Evolutionary conservation across 225 moss, liverwort and hornwort species (phyloP), one percentile per base, ranked within the genome.

Genomic region (Marchantia paleacea): DNA sequence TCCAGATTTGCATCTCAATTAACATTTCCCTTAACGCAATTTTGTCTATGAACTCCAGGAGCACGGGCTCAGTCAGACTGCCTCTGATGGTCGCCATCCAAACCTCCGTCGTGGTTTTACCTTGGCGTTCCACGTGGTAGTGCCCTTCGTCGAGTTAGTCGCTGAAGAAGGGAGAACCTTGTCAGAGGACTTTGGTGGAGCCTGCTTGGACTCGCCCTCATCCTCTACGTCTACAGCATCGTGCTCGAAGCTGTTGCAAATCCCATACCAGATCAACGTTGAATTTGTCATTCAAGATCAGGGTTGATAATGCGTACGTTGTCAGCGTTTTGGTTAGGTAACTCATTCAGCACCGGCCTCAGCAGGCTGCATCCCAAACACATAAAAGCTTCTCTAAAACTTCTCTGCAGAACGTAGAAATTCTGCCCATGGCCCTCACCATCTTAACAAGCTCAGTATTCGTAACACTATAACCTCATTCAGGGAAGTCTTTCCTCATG

Each of bases 161-260:
- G 94, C 85, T 86, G 96, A 89, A 92, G 96, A 91, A 90, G 92
- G 91, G 89, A 91, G 89, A 90, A 90, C 92, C 90, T 94, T 94
- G 90, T 94, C 94, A 89, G 90, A 94, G 91, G 91, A 90, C 91
- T 92, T 96, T 87, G 92, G 92, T 96, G 92, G 92, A 91, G 94
- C 91, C 94, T 94, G 92, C 96, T 94, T 94, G 96, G 96, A 96
- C 94, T 94, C 96, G 94, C 92, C 91, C 94, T 96, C 96, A 96
- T 94, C 96, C 92, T 96, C 96, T 96, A 96, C 94, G 94, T 96
- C 96, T 96, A 96, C 94, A 92, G 96, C 96, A 86, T 96, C 96
- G 86, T 96, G 96, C 92, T 96, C 96, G 91, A 96, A 96, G 94
- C 96, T 96, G 96, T 96, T 92, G 94, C 94, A 96, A 94, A 94